Conservation (phyloP, 2,329 filamentous ascomycete species). For the Botrytis medusae region DNA sequence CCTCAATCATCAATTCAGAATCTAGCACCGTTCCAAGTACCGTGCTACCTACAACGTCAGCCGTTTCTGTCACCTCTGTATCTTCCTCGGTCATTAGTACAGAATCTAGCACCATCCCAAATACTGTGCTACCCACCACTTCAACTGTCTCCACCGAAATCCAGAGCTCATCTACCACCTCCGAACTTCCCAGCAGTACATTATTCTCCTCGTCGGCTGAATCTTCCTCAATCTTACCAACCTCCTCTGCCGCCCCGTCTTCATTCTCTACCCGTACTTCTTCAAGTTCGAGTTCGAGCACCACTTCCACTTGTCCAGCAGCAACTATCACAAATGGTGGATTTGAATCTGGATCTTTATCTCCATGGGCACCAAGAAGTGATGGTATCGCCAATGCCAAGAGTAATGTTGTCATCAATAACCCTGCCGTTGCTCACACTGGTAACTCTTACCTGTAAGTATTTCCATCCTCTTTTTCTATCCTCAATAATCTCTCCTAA, state of each 20-base stretch:
- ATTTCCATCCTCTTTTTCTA: rapidly evolving
- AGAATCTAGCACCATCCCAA: not conserved
- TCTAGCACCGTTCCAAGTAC: not conserved
- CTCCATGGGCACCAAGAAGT: slow-evolving; percentile 14
- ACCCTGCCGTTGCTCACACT: slow-evolving; percentile 3
- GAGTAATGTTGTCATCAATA: slow-evolving; percentile 14
- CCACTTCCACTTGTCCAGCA: slow-evolving; percentile 7
- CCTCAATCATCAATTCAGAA: no score
- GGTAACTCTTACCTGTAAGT: slow-evolving; percentile 16
- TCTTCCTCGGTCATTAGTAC: no score
- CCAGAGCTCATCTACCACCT: not conserved
- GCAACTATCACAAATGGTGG: slow-evolving; percentile 20
- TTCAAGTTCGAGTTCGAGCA: slow-evolving; percentile 11
- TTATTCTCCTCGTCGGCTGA: not conserved
- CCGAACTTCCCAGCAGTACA: slow-evolving; percentile 1
- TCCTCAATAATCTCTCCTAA: not conserved
- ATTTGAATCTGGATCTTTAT: slow-evolving; percentile 9
- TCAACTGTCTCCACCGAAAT: not conserved
- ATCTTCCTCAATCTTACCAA: not conserved
- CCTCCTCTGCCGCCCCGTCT: not conserved
- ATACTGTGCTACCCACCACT: not conserved
- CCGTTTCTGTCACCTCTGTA: not conserved
- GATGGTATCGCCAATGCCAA: slow-evolving; percentile 3
- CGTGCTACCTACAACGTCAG: not conserved
- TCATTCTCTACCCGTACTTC: slow-evolving; percentile 7